Evolutionary conservation across 345 rosid genomes (phyloP), one percentile per base, ranked within the genome.

Genomic region (Arabidopsis suecica): DNA sequence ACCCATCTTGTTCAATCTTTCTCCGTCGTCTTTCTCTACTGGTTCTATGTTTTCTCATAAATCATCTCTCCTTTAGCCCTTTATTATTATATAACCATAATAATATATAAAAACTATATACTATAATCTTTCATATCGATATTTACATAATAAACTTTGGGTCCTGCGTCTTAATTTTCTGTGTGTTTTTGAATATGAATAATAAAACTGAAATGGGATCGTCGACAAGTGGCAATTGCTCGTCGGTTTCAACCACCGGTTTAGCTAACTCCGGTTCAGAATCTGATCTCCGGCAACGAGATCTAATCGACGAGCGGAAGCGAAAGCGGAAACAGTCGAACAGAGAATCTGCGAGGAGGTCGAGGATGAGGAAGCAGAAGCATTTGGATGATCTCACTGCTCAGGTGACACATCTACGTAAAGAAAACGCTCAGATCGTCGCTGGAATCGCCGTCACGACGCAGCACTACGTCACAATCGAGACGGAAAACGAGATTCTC

Each of bases 1-100:
- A 90, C 91, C 82, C 99, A 91, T 88, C 88, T 95, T 38, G 97
- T 95, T 92, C 99, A 95, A 82, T 95, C 97, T 55, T 92, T 95
- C 89, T 95, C 99, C 3, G 97, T 95, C 65, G 96, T 82, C 25
- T 92, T 95, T 83, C 97, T 95, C 36, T 90, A 95, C 87, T 95
- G 96, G 93, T 82, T 95, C 76, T 95, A 95, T 65, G 93, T 90
- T 47, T 94, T 95, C 73, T 95, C 99, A 86, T 77, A 54, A 90
- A 78, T 72, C 55, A 32, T 28, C 69, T 49, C 78, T 58, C 59
- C 77, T 73, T 65, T 65, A 55, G 51, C 80, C 72, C 72, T 0
- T 63, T 38, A 8, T 1, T 13, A 4, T 5, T 34, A 58, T 55
- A 72, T 14, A 18, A 25, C 56, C 9, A 72, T 30, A 63, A 4